Evolutionary conservation across 768 basidiomycete species (phyloP), one percentile per base, ranked within the genome.

Genomic region (Naganishia antarctica): DNA sequence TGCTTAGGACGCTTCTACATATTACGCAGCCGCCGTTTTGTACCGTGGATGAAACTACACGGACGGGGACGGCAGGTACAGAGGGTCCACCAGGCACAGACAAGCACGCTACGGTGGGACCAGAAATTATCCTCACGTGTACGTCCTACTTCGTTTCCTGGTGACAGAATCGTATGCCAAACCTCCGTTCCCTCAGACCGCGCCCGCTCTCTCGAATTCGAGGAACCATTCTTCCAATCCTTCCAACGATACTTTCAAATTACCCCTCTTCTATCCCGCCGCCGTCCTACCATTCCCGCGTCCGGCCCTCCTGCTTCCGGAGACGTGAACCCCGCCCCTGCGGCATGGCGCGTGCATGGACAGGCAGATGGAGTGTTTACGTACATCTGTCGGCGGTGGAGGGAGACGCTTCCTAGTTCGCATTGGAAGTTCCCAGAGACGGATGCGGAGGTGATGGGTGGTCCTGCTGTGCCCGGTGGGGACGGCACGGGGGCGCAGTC

Each of bases 1-100:
- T 93, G 18, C 79, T 93, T 21, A 84, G 86, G 2, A 85, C 87
- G 1, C 80, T 93, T 13, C 78, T 94, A 3, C 82, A 87, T 23
- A 80, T 92, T 23, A 86, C 90, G 0, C 83, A 86, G 0, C 80
- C 80, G 4, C 78, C 82, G 0, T 83, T 82, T 18, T 44, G 43
- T 66, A 64, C 67, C 45, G 62, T 66, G 34, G 63, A 70, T n/a
- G n/a, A n/a, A n/a, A n/a, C n/a, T n/a, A n/a, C n/a, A n/a, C n/a
- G n/a, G 29, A 59, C 11, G 26, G 46, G 4, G 51, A 58, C 16
- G 15, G n/a, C n/a, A n/a, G n/a, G n/a, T n/a, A n/a, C n/a, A n/a
- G n/a, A n/a, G n/a, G n/a, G n/a, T n/a, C n/a, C n/a, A n/a, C n/a
- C n/a, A n/a, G n/a, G n/a, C n/a, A n/a, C n/a, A n/a, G n/a, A n/a